A percentile compares a stretch with the other conserved stretches of the same genome.
phyloP scores from a whole-genome alignment of 306 rosid species.

The Geum urbanum region DNA sequence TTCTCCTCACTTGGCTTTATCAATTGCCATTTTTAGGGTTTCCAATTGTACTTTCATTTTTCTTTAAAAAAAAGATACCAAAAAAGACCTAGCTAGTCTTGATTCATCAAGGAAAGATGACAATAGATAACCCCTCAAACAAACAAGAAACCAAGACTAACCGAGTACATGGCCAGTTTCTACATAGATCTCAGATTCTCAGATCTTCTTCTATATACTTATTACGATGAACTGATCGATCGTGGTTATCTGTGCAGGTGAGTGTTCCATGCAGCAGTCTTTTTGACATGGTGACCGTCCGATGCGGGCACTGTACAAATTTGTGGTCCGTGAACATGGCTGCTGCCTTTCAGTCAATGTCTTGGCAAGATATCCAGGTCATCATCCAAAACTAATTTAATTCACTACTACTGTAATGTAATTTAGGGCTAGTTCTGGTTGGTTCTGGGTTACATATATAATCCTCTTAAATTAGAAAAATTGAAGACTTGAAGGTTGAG shows the following conservation, averaged over 20 bases:
- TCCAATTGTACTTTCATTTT: neutral
- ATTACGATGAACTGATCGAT: neutral
- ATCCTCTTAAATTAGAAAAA: slow-evolving; percentile 19
- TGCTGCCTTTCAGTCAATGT: slow-evolving; percentile 85
- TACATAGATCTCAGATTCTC: neutral
- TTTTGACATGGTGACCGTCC: slow-evolving; percentile 91
- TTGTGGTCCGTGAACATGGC: slow-evolving; percentile 99
- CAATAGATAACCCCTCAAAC: no score
- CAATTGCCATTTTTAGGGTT: slow-evolving; percentile 16
- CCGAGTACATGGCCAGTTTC: neutral
- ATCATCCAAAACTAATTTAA: neutral
- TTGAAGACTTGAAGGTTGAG: slow-evolving; percentile 34
- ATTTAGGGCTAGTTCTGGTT: slow-evolving; percentile 31
- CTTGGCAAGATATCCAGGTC: slow-evolving; percentile 90
- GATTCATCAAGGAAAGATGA: neutral
- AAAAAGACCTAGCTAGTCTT: neutral
- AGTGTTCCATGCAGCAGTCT: slow-evolving; percentile 98
- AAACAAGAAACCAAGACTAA: neutral
- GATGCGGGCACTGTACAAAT: slow-evolving; percentile 99
- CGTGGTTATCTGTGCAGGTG: slow-evolving; percentile 48
- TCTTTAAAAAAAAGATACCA: neutral
- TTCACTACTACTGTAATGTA: slow-evolving; percentile 27
- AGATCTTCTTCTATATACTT: neutral
- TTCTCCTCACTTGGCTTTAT: neutral
- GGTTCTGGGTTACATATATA: neutral